A percentile compares a stretch with the other conserved stretches of the same genome.
phyloP scores from a whole-genome alignment of 1,139 yeast species.

The Casaregolazyma suthepensis region DNA sequence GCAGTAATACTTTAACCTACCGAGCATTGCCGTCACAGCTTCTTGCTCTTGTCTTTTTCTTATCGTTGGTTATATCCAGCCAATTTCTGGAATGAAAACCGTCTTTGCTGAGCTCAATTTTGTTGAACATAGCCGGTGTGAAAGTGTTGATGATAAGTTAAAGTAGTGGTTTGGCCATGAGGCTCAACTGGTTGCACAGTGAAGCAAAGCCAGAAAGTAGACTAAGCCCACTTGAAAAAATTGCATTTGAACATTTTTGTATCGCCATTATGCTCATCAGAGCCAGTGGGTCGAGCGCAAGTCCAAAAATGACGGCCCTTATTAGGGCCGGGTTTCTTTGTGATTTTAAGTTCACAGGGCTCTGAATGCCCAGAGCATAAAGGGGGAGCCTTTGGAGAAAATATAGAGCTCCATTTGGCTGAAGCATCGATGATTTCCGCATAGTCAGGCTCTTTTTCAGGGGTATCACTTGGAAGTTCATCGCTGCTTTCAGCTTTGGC shows the following conservation, averaged over 20 bases:
- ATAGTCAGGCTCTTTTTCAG: neutral
- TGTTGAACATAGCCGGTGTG: neutral
- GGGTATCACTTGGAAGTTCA: neutral
- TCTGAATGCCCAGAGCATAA: constrained; percentile 30
- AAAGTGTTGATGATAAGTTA: neutral
- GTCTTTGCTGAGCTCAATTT: neutral
- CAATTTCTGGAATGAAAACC: neutral
- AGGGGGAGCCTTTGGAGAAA: constrained; percentile 29
- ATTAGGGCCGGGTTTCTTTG: constrained; percentile 34
- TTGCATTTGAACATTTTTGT: constrained; percentile 27
- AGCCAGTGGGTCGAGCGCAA: constrained; percentile 34
- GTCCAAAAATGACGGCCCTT: constrained; percentile 37
- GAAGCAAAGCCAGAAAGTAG: neutral
- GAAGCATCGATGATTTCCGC: neutral
- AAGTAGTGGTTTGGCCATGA: neutral
- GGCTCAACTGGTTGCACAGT: neutral
- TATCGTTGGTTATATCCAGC: neutral
- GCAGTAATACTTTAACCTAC: neutral
- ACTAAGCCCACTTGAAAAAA: constrained; percentile 31
- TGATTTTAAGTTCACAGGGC: constrained; percentile 30
- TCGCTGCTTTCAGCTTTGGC: neutral
- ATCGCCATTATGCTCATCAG: constrained; percentile 19
- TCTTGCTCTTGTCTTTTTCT: neutral
- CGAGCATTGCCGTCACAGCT: neutral
- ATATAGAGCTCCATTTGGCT: constrained; percentile 26